Percentiles rank a stretch among this genome's conserved stretches.
Conservation (phyloP, 306 rosid species). For the Erythrophleum fordii region DNA sequence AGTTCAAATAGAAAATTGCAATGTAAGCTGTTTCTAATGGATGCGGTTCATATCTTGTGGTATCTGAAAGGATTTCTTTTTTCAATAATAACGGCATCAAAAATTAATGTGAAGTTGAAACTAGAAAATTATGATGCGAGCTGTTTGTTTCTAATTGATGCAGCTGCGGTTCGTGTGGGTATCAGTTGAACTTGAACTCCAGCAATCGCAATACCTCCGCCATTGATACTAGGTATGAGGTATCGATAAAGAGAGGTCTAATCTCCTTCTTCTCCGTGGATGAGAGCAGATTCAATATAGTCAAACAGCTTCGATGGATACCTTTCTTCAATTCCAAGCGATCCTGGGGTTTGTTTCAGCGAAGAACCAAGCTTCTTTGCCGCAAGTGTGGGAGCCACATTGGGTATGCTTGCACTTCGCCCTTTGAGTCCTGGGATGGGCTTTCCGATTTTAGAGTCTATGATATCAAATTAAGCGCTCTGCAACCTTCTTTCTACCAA, state of each 20-base stretch:
- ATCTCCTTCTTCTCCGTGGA: slow-evolving; percentile 46
- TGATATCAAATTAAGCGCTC: slow-evolving; percentile 38
- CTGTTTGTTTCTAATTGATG: not conserved
- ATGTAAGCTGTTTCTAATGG: not conserved
- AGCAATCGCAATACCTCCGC: slow-evolving; percentile 36
- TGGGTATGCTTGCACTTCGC: slow-evolving; percentile 31
- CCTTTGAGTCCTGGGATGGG: slow-evolving; percentile 37
- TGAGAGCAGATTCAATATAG: slow-evolving; percentile 41
- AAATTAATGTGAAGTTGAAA: not conserved
- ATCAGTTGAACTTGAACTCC: slow-evolving; percentile 41
- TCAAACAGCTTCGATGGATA: slow-evolving; percentile 35
- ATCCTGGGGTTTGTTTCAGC: slow-evolving; percentile 37
- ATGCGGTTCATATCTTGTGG: not conserved
- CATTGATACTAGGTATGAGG: slow-evolving; percentile 30
- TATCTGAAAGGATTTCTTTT: not conserved
- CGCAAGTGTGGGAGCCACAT: slow-evolving; percentile 39
- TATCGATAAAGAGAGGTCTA: slow-evolving; percentile 37
- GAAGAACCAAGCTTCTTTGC: slow-evolving; percentile 46
- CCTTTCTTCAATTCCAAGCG: slow-evolving; percentile 37
- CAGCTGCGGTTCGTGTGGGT: slow-evolving; percentile 48
- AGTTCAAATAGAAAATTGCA: not conserved
- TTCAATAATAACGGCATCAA: not conserved
- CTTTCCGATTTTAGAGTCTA: slow-evolving; percentile 36
- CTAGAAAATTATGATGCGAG: not conserved
- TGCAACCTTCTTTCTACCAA: slow-evolving; percentile 34